Base-by-base conservation (phyloP, 345 rosid species). In the Gossypium herbaceum region DNA sequence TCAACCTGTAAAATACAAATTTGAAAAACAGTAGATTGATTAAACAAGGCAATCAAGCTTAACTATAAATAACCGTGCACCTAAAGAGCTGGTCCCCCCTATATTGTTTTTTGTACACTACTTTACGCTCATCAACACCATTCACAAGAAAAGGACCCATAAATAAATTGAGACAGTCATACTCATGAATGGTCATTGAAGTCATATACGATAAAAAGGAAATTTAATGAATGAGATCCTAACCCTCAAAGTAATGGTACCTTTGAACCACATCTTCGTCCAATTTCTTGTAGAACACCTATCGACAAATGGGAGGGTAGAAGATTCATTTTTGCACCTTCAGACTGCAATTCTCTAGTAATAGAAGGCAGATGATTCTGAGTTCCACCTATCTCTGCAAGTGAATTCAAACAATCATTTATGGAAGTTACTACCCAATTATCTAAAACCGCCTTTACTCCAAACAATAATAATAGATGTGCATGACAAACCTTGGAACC, bases 241-340 rank as follows among this genome's bases (percentile, higher is more conserved):
- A 60, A 12, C 4, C 64, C 64, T 60, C 55, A 79, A 17, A 22
- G 25, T 27, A 75, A 7, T 24, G 51, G 68, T 79, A 91, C 99
- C 97, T 91, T 90, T 51, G 97, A 87, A 82, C 92, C 85, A 80
- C 99, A 95, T 84, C 92, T 87, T 80, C 88, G 81, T 76, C 92
- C 99, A 84, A 93, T 95, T 86, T 95, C 98, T 61, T 89, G 98
- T 72, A 95, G 83, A 48, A 89, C 99, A 74, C 90, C 85, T 68
- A 90, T 88, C 73, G 81, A 89, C 74, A 95, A 81, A 81, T 89
- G 89, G 73, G 97, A 77, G 9, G 87, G 85, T 60, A 88, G 80
- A 43, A 84, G 82, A 79, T 87, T 88, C 70, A 80, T 72, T 83
- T 92, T 93, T 76, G 82, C 96, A 80, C 80, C 84, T 77, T 89